A percentile compares a stretch with the other conserved stretches of the same genome.
Evolutionary conservation across 2,329 filamentous ascomycete genomes (phyloP).

Genomic region (Trichophyton rubrum): DNA sequence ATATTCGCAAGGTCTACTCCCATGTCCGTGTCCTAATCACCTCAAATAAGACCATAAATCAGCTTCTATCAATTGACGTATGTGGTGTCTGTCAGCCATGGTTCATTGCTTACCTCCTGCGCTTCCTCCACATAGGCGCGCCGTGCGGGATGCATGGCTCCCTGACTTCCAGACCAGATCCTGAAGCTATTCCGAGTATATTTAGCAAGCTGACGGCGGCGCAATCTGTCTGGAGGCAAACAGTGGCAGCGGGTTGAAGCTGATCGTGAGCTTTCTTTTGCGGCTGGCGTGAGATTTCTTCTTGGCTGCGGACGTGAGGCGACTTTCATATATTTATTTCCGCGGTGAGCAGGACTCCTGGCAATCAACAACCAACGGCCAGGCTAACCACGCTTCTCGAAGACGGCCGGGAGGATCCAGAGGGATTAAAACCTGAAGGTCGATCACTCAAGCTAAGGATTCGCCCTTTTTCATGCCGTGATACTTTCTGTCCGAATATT

Average conservation of each 20-base stretch:
- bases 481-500: not conserved
- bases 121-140: conserved; percentile 91
- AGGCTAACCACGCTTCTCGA: not conserved
- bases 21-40: conserved; percentile 41
- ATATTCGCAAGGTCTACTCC: conserved; percentile 52
- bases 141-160: conserved; percentile 68
- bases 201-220: not conserved
- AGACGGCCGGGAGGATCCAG: not conserved
- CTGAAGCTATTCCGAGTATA: not conserved
- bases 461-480: not conserved
- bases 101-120: conserved; percentile 45
- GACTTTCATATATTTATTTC: not conserved
- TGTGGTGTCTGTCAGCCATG: not conserved
- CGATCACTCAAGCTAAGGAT: not conserved
- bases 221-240: not conserved
- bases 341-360: not conserved
- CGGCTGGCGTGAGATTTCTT: not conserved
- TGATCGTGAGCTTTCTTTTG: not conserved
- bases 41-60: conserved; percentile 9
- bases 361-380: not conserved
- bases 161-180: not conserved
- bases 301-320: not conserved
- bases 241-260: not conserved
- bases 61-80: not conserved
- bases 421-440: not conserved